A percentile compares a stretch with the other conserved stretches of the same genome.
These are phyloP conservation scores for Barnettozyma siamensis DNA, from an alignment of 805 yeast genomes.

Conservation along the genomic window DNA sequence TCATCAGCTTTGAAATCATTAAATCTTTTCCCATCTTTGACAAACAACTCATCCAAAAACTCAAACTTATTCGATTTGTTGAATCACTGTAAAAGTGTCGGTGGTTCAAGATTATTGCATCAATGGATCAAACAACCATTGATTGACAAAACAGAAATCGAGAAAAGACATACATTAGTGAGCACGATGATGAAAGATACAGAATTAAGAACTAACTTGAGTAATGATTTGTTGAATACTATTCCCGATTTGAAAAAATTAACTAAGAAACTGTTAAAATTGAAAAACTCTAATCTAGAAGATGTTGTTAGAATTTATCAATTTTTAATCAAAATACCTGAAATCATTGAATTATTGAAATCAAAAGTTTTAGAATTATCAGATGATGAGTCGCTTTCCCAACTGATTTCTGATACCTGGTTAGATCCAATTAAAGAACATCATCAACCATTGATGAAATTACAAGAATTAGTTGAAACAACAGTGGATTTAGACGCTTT, in stretches of 20 bases:
- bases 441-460: conserved; percentile 50
- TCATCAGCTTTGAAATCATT: conserved; percentile 85
- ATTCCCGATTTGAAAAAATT: conserved; percentile 83
- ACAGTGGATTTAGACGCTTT: conserved; percentile 84
- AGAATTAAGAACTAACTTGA: conserved; percentile 56
- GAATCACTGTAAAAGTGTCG: conserved; percentile 81
- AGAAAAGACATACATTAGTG: conserved; percentile 70
- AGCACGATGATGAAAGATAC: conserved; percentile 66
- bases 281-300: conserved; percentile 58
- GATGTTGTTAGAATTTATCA: conserved; percentile 90
- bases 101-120: conserved; percentile 82
- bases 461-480: conserved; percentile 84
- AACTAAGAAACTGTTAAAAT: conserved; percentile 54
- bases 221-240: conserved; percentile 57
- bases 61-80: conserved; percentile 74
- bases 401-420: conserved; percentile 49
- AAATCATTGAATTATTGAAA: conserved; percentile 48
- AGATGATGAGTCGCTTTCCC: conserved; percentile 24
- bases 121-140: conserved; percentile 98
- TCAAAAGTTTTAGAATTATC: conserved; percentile 22
- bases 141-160: conserved; percentile 54
- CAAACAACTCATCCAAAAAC: conserved; percentile 34
- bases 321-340: conserved; percentile 66
- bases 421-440: conserved; percentile 46
- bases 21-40: conserved; percentile 64